These are phyloP conservation scores for Aspergillus udagawae DNA, from an alignment of 2,329 filamentous ascomycete genomes.

Conservation along the genomic window DNA sequence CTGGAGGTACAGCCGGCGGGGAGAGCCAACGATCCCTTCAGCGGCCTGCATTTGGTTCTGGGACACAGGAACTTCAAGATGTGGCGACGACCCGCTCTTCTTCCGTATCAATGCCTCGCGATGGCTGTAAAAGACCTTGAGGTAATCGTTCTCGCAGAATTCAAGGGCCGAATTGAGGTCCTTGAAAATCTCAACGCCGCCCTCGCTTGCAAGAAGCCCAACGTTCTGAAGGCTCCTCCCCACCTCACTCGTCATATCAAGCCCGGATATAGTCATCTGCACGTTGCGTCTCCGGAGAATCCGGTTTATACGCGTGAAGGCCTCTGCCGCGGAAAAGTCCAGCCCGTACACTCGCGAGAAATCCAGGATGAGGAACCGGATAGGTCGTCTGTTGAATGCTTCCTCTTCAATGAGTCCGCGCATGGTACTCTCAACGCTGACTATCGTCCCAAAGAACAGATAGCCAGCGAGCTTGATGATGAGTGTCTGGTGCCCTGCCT, in stretches of 20 bases:
- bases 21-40: conserved; percentile 66
- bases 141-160: conserved; percentile 88
- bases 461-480: conserved; percentile 91
- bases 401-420: conserved; percentile 77
- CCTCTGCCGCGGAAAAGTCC: conserved; percentile 94
- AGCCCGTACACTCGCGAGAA: conserved; percentile 85
- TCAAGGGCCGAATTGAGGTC: conserved; percentile 91
- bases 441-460: conserved; percentile 97
- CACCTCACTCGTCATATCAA: conserved; percentile 70
- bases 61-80: conserved; percentile 30
- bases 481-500: conserved; percentile 82
- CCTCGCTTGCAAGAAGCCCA: conserved; percentile 70
- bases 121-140: conserved; percentile 72
- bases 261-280: conserved; percentile 75
- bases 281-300: conserved; percentile 74
- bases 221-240: conserved; percentile 78
- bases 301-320: conserved; percentile 87
- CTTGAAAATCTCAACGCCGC: conserved; percentile 75
- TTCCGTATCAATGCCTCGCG: conserved; percentile 49
- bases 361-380: conserved; percentile 86
- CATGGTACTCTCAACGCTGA: conserved; percentile 87
- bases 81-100: conserved; percentile 10
- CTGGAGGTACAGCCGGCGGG: conserved; percentile 71
- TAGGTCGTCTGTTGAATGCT: conserved; percentile 70
- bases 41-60: conserved; percentile 20